Evolutionary conservation across 1,284 basidiomycete species (phyloP).

Genomic region (Ganoderma meredithae): DNA sequence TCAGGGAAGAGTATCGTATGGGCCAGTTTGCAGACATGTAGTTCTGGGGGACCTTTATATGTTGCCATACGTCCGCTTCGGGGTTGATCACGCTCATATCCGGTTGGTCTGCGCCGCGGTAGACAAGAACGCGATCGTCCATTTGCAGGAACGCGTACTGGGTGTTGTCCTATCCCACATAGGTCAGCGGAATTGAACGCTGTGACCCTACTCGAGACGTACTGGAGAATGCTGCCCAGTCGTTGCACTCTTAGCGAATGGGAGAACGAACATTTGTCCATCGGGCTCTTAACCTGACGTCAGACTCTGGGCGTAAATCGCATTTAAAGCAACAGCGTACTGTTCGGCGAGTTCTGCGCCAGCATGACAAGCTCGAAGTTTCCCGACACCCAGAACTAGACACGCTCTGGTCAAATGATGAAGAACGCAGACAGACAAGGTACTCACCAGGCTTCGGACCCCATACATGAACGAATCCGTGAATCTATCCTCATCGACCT

Average conservation of each 20-base stretch:
- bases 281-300: constrained; percentile 53
- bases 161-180: constrained; percentile 77
- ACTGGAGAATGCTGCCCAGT: constrained; percentile 93
- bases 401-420: neutral
- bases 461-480: constrained; percentile 91
- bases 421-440: neutral
- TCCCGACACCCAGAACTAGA: constrained; percentile 89
- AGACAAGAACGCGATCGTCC: constrained; percentile 95
- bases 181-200: neutral
- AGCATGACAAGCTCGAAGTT: constrained; percentile 88
- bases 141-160: constrained; percentile 95
- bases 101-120: constrained; percentile 95
- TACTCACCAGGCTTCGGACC: constrained; percentile 65
- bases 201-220: constrained; percentile 31
- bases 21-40: constrained; percentile 97
- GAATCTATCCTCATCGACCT: constrained; percentile 67
- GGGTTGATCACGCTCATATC: constrained; percentile 99
- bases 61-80: constrained; percentile 98
- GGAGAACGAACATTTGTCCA: constrained; percentile 84
- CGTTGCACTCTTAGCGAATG: constrained; percentile 95
- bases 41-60: constrained; percentile 90
- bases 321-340: constrained; percentile 45
- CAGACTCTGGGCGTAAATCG: constrained; percentile 1
- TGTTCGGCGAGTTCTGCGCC: constrained; percentile 54
- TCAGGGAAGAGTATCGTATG: constrained; percentile 91